phyloP scores from a whole-genome alignment of 2,329 filamentous ascomycete genomes.

The Claviceps lovelessii region DNA sequence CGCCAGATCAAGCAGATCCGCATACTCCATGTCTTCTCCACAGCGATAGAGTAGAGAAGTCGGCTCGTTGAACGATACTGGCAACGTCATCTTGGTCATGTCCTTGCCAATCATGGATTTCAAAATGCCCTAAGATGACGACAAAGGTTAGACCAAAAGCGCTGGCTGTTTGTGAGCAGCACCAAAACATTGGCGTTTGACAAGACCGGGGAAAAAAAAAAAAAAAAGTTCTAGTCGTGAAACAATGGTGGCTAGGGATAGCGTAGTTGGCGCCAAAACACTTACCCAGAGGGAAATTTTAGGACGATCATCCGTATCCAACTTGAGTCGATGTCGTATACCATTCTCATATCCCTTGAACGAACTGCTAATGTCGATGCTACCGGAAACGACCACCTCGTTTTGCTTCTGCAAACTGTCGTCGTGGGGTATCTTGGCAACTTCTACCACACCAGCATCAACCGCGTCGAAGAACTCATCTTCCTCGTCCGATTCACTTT shows the following conservation, averaged over 20 bases:
- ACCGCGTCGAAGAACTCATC: constrained; percentile 97
- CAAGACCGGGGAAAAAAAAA: too few species aligned
- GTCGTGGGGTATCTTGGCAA: constrained; percentile 50
- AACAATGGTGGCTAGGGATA: not conserved
- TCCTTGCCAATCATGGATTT: constrained; percentile 99
- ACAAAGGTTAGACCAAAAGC: too few species aligned
- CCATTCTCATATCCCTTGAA: constrained; percentile 90
- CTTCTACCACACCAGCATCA: constrained; percentile 79
- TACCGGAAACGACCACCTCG: constrained; percentile 26
- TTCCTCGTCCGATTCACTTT: constrained; percentile 67
- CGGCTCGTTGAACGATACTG: constrained; percentile 96
- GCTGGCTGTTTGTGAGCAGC: not conserved
- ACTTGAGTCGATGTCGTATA: constrained; percentile 61
- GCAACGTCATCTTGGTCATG: constrained; percentile 99
- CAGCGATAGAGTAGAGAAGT: constrained; percentile 90
- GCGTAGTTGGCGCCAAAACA: not conserved
- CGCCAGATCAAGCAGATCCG: constrained; percentile 77
- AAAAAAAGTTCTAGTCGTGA: too few species aligned
- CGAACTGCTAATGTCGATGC: constrained; percentile 55
- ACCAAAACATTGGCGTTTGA: too few species aligned
- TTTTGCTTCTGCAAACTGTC: constrained; percentile 26
- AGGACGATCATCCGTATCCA: constrained; percentile 84
- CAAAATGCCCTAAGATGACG: constrained; percentile 56
- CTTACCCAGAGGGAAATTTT: constrained; percentile 93
- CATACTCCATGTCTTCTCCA: constrained; percentile 96